Evolutionary conservation across 75 land plant genomes (phyloP).

Genomic region (Azolla pinnata): DNA sequence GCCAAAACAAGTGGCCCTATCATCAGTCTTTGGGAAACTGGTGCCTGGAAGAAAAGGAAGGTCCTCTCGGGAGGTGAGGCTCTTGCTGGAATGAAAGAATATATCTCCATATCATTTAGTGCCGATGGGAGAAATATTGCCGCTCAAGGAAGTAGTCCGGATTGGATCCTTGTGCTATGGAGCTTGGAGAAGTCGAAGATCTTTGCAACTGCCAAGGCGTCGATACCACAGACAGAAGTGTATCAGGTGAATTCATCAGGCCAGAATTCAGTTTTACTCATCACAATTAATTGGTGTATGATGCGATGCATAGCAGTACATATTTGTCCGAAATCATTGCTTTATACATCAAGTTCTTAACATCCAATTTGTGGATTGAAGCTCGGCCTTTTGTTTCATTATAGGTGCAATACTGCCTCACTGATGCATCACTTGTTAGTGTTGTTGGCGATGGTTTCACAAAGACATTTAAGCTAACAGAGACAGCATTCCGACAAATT

Average conservation of each 20-base stretch:
- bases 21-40: conserved; percentile 26
- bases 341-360: too few species aligned
- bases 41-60: conserved; percentile 17
- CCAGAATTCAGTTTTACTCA: too few species aligned
- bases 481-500: conserved; percentile 19
- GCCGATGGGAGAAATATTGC: conserved; percentile 16
- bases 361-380: too few species aligned
- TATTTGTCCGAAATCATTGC: too few species aligned
- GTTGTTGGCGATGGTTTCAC: conserved; percentile 26
- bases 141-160: conserved; percentile 27
- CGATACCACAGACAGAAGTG: conserved; percentile 20
- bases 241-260: conserved; percentile 19
- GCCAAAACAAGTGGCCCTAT: conserved; percentile 16
- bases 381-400: too few species aligned
- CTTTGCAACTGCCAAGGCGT: conserved; percentile 18
- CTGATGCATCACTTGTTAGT: conserved; percentile 19
- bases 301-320: too few species aligned
- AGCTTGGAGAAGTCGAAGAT: conserved; percentile 27
- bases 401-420: conserved; percentile 23
- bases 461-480: conserved; percentile 14
- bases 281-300: too few species aligned
- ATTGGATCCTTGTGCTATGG: conserved; percentile 31
- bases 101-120: conserved; percentile 26
- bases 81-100: conserved; percentile 23
- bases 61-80: conserved; percentile 13